Conservation (phyloP, 1,284 basidiomycete genomes). For the Ustilago curta region DNA sequence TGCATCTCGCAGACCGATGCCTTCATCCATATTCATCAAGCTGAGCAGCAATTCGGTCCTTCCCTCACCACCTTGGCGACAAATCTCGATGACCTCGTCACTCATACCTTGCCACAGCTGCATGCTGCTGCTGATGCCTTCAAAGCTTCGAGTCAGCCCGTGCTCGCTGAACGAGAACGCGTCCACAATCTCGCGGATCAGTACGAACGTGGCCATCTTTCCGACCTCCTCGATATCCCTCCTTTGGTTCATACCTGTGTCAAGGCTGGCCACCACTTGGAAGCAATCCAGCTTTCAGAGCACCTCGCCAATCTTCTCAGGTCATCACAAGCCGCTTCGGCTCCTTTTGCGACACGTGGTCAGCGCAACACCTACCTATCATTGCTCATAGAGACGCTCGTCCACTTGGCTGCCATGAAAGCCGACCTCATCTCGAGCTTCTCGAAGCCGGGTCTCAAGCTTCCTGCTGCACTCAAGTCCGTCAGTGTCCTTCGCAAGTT, state of each 20-base stretch:
- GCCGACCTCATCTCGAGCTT: conserved; percentile 81
- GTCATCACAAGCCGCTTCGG: background rate
- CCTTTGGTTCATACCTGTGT: conserved; percentile 90
- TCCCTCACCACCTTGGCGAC: conserved; percentile 25
- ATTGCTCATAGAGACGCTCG: conserved; percentile 79
- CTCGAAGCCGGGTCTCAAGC: conserved; percentile 81
- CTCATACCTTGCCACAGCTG: conserved; percentile 25
- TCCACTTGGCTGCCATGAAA: conserved; percentile 76
- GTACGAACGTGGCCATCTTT: conserved; percentile 82
- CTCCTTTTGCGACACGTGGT: background rate
- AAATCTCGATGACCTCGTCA: conserved; percentile 29
- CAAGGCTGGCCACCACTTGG: conserved; percentile 87
- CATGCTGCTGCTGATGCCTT: conserved; percentile 35
- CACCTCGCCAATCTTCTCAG: conserved; percentile 74
- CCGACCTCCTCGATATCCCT: conserved; percentile 89
- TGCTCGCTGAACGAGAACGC: conserved; percentile 22
- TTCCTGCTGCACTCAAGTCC: conserved; percentile 88
- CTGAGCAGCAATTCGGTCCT: conserved; percentile 43
- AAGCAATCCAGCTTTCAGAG: conserved; percentile 83
- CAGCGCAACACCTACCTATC: conserved; percentile 71
- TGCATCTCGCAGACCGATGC: conserved; percentile 54
- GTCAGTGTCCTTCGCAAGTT: conserved; percentile 86
- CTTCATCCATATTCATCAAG: conserved; percentile 46
- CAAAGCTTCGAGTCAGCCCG: conserved; percentile 15
- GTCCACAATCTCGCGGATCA: conserved; percentile 41